Evolutionary conservation across 2,329 filamentous ascomycete genomes (phyloP).

Genomic region (Aspergillus aculeatus): DNA sequence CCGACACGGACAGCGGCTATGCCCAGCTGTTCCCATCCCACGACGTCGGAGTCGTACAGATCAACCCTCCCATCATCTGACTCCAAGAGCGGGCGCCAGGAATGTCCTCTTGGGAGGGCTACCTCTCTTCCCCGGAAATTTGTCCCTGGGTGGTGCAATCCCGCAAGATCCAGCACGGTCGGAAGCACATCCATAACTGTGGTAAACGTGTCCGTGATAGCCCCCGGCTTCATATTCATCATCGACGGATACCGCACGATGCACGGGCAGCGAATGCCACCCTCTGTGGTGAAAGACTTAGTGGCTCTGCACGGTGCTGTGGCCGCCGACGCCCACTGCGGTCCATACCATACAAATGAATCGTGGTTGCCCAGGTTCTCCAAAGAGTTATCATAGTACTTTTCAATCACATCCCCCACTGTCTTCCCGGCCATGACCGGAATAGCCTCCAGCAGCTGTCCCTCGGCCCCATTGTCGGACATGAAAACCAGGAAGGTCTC

Average conservation of each 20-base stretch:
- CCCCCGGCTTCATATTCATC: neutral
- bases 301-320: slow-evolving; percentile 43
- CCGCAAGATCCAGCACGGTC: too few relatives aligned
- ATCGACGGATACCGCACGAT: neutral
- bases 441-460: slow-evolving; percentile 16
- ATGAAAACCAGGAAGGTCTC: slow-evolving; percentile 53
- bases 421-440: neutral
- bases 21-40: neutral
- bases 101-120: neutral
- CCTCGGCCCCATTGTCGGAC: slow-evolving; percentile 50
- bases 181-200: too few relatives aligned
- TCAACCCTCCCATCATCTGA: neutral
- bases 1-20: neutral
- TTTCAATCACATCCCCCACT: neutral
- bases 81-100: neutral
- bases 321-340: slow-evolving; percentile 56
- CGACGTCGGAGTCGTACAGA: neutral
- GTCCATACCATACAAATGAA: slow-evolving; percentile 62
- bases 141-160: neutral
- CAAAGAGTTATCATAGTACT: slow-evolving; percentile 55
- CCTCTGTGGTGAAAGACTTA: neutral
- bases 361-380: slow-evolving; percentile 49
- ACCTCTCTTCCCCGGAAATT: neutral
- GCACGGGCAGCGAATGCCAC: neutral
- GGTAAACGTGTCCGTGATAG: neutral